Evolutionary conservation across 2,329 filamentous ascomycete genomes (phyloP), one percentile per base, ranked within the genome.

Genomic region (Fusarium beomiforme): DNA sequence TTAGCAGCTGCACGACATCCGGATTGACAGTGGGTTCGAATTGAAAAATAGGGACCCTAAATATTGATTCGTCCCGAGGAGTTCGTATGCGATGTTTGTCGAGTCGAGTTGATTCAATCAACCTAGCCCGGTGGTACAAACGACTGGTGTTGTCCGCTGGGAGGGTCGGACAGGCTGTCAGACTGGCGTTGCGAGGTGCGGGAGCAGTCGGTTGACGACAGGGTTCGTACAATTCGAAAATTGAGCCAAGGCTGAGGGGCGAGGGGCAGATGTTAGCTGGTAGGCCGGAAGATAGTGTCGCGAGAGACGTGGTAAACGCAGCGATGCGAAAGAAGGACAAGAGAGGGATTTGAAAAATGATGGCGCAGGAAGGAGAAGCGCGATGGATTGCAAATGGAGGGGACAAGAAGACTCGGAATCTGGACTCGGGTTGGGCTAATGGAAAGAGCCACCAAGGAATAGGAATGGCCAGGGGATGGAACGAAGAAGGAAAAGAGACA

Each of bases 101-200:
- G 53, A 69, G 67, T 63, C 55, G 60, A 46, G 47, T 44, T 46
- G 66, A 51, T 47, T 55, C 31, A 66, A 62, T 67, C 62, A 53
- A 56, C 42, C 50, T 33, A 49, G 72, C 64, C 49, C 41, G 65
- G 69, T 70, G 31, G 50, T 61, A 69, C 73, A 59, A 57, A 34
- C 49, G 44, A 60, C 51, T 67, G 43, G 57, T 66, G 64, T 56
- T 56, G 59, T 74, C 72, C 47, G 42, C 33, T 67, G 44, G 47
- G 63, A 72, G 66, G 58, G 74, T 69, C 53, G 70, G 65, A 76
- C 67, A 54, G 54, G 57, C 55, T 70, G 59, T 54, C 59, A 67
- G 47, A 66, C 59, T 63, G 67, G 64, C 64, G 70, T 72, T 66
- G 72, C 60, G 61, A 59, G 59, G 47, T 31, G 69, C 62, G 55